Conservation (phyloP, 2,329 filamentous ascomycete genomes). For the Scleromitrula shiraiana region DNA sequence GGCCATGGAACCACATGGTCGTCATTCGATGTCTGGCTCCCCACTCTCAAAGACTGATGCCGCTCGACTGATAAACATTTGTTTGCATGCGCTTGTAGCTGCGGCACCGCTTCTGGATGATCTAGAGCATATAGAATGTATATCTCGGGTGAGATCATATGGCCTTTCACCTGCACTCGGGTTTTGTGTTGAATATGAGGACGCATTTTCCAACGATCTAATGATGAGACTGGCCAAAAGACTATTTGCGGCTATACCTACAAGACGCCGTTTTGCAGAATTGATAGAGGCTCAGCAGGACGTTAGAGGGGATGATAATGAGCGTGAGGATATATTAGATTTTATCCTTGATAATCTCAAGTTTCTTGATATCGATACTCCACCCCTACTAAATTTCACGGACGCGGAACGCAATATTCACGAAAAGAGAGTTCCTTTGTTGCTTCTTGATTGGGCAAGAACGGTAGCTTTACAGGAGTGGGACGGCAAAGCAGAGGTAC, state of each 20-base stretch:
- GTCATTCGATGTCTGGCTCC: slow-evolving; percentile 4
- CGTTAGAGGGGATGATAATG: slow-evolving; percentile 16
- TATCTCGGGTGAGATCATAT: slow-evolving; percentile 48
- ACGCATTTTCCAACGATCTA: slow-evolving; percentile 53
- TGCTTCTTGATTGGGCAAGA: slow-evolving; percentile 63
- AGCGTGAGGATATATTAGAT: slow-evolving; percentile 21
- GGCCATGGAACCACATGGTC: slow-evolving; percentile 15
- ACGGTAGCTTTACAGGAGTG: slow-evolving; percentile 71
- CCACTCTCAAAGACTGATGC: slow-evolving; percentile 24
- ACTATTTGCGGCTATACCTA: slow-evolving; percentile 46
- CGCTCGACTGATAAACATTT: slow-evolving; percentile 39
- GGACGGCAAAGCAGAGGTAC: slow-evolving; percentile 66
- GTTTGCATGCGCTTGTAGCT: slow-evolving; percentile 54
- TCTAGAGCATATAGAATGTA: slow-evolving; percentile 40
- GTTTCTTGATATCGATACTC: slow-evolving; percentile 33
- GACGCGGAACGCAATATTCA: slow-evolving; percentile 45
- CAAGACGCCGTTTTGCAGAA: slow-evolving; percentile 26
- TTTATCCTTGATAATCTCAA: slow-evolving; percentile 31
- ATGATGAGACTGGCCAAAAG: slow-evolving; percentile 51
- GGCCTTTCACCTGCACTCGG: slow-evolving; percentile 37
- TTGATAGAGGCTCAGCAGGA: slow-evolving; percentile 24
- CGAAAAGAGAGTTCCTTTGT: slow-evolving; percentile 47
- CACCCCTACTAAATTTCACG: slow-evolving; percentile 38
- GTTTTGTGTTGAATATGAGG: slow-evolving; percentile 53
- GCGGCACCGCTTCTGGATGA: slow-evolving; percentile 38